Percentiles rank a stretch among this genome's conserved stretches.
phyloP scores from a whole-genome alignment of 306 rosid genomes.

The Rubus idaeus region DNA sequence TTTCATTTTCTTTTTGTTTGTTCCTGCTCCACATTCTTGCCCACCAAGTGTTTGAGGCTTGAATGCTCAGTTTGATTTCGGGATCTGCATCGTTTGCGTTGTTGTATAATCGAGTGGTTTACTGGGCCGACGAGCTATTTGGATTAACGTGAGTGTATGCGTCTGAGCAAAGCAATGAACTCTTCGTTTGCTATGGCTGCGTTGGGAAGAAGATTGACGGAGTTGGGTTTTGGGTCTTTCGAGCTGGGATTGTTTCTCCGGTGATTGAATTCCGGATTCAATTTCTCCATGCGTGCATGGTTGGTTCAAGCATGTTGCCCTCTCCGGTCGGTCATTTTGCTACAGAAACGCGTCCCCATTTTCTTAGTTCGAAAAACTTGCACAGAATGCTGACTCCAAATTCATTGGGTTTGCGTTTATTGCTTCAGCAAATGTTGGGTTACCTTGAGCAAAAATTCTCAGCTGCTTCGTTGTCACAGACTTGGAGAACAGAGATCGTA shows the following conservation, averaged over 20 bases:
- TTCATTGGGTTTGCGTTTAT: not conserved
- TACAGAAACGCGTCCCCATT: slow-evolving; percentile 1
- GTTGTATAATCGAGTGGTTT: slow-evolving; percentile 12
- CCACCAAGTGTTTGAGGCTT: slow-evolving; percentile 35
- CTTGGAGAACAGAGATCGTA: not conserved
- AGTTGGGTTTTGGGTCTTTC: slow-evolving; percentile 29
- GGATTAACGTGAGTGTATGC: slow-evolving; percentile 7
- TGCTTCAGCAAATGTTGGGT: slow-evolving; percentile 6
- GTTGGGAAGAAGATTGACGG: slow-evolving; percentile 12
- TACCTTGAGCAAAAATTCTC: not conserved
- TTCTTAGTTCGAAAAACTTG: not conserved
- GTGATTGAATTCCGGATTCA: slow-evolving; percentile 18
- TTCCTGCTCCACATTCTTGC: slow-evolving; percentile 13
- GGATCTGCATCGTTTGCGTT: slow-evolving; percentile 29
- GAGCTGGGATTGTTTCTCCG: slow-evolving; percentile 5
- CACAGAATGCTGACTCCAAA: slow-evolving; percentile 10
- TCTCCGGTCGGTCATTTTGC: slow-evolving; percentile 3
- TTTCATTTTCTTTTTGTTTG: slow-evolving; percentile 18
- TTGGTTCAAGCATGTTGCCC: slow-evolving; percentile 15
- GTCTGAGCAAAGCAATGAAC: slow-evolving; percentile 17
- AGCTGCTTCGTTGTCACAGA: slow-evolving; percentile 12
- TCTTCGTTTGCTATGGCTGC: not conserved
- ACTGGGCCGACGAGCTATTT: slow-evolving; percentile 17
- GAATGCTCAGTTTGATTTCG: slow-evolving; percentile 35
- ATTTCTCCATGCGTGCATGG: slow-evolving; percentile 29